phyloP scores from a whole-genome alignment of 306 rosid genomes.

The Quercus dentata region DNA sequence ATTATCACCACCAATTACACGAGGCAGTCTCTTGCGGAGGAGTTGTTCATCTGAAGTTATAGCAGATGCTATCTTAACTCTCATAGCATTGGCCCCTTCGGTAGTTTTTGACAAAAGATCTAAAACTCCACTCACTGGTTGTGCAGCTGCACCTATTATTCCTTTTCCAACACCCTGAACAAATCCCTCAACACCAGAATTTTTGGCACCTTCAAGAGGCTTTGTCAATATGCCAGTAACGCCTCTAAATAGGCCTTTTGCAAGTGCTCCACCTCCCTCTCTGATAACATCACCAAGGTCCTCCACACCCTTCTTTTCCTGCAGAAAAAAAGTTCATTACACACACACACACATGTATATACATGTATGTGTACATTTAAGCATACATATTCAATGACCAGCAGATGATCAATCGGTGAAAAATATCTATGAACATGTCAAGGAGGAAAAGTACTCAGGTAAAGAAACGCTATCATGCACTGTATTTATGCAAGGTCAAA shows the following conservation, averaged over 20 bases:
- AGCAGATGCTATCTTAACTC: slow-evolving; percentile 93
- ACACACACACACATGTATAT: too few species aligned
- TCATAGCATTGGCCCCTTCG: slow-evolving; percentile 99
- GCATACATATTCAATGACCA: neutral
- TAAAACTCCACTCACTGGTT: slow-evolving; percentile 95
- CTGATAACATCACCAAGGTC: slow-evolving; percentile 90
- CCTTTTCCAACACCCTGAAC: slow-evolving; percentile 99
- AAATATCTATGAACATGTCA: neutral
- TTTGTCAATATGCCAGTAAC: slow-evolving; percentile 96
- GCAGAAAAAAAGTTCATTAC: slow-evolving; percentile 12
- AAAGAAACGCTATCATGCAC: too few species aligned
- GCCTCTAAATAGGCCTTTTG: slow-evolving; percentile 97
- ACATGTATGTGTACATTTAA: neutral
- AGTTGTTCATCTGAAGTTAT: slow-evolving; percentile 97
- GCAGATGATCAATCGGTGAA: neutral
- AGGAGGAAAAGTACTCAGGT: neutral
- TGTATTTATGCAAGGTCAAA: neutral
- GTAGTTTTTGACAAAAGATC: slow-evolving; percentile 98
- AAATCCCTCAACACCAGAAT: slow-evolving; percentile 98
- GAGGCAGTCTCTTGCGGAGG: slow-evolving; percentile 90
- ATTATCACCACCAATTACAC: slow-evolving; percentile 92
- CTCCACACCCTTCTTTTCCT: slow-evolving; percentile 97
- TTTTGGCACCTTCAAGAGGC: slow-evolving; percentile 98
- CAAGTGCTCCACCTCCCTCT: slow-evolving; percentile 99
- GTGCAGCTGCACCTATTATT: slow-evolving; percentile 97